These are phyloP conservation scores for Dactylellina drechsleri DNA, from an alignment of 2,329 filamentous ascomycete genomes.

Conservation along the genomic window DNA sequence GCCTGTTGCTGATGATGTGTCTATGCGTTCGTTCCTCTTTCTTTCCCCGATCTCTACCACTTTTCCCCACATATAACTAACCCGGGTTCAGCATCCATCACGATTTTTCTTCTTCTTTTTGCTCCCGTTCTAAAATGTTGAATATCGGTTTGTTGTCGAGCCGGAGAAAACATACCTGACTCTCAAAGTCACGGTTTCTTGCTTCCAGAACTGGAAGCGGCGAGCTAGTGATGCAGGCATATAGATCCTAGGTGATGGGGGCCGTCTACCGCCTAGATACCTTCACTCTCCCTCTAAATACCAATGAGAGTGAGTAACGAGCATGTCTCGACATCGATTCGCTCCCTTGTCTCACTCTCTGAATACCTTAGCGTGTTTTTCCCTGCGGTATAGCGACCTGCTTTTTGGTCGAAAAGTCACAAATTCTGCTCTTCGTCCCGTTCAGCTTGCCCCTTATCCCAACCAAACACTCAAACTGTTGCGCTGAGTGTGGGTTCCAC, in stretches of 20 bases:
- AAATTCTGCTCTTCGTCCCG: conserved; percentile 9
- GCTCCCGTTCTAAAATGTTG: not conserved
- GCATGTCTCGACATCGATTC: conserved; percentile 48
- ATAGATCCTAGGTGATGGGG: conserved; percentile 21
- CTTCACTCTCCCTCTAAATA: conserved; percentile 34
- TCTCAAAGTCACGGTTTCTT: conserved; percentile 43
- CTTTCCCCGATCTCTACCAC: not conserved
- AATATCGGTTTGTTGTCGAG: not conserved
- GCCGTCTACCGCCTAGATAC: conserved; percentile 44
- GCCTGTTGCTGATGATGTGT: conserved; percentile 51
- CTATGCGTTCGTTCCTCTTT: conserved; percentile 25
- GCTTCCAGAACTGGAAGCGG: conserved; percentile 35
- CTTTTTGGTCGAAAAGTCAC: conserved; percentile 38
- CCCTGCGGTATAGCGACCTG: conserved; percentile 46
- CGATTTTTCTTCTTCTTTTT: conserved; percentile 23
- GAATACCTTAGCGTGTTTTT: conserved; percentile 42
- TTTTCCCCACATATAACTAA: conserved; percentile 45
- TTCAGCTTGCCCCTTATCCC: conserved; percentile 44
- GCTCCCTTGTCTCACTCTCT: conserved; percentile 47
- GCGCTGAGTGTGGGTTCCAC: conserved; percentile 15
- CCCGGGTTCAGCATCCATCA: conserved; percentile 42
- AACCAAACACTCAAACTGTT: conserved; percentile 14
- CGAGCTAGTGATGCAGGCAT: conserved; percentile 22
- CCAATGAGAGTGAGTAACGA: conserved; percentile 50
- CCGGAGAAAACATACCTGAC: conserved; percentile 31